Percentiles rank a stretch among this genome's conserved stretches.
Conservation (phyloP, 352 stramenopile species). For the Blastocystis hominis region DNA sequence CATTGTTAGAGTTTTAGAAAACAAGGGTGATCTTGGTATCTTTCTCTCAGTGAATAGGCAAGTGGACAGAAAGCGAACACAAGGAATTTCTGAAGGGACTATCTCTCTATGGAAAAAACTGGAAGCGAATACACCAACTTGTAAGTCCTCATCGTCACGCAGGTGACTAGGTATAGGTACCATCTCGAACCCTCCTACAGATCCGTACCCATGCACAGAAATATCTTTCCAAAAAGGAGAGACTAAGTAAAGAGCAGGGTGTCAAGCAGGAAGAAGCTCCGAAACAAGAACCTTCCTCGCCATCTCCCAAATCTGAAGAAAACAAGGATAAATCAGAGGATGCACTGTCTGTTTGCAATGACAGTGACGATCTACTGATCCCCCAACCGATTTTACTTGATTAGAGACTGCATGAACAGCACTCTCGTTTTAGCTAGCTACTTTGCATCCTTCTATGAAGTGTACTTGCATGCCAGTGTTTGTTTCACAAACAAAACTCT, state of each 20-base stretch:
- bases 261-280: not conserved
- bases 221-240: constrained; percentile 74
- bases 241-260: not conserved
- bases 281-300: not conserved
- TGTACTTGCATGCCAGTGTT: no score
- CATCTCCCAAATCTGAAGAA: not conserved
- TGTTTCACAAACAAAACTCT: constrained; percentile 41
- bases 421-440: no score
- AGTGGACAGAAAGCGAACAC: constrained; percentile 76
- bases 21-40: not conserved
- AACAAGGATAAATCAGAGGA: not conserved
- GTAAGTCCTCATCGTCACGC: not conserved
- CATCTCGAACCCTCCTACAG: constrained; percentile 66
- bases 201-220: constrained; percentile 80
- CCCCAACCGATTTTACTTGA: not conserved
- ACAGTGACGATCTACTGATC: not conserved
- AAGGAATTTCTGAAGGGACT: constrained; percentile 74
- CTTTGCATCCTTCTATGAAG: no score
- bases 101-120: constrained; percentile 73
- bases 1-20: not conserved
- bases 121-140: constrained; percentile 69
- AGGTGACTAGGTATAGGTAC: not conserved
- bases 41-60: constrained; percentile 60
- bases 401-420: no score
- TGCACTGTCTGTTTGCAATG: not conserved